These are phyloP conservation scores for Lanmaoa pseudosensibilis DNA, from an alignment of 768 basidiomycete species.

Conservation along the genomic window DNA sequence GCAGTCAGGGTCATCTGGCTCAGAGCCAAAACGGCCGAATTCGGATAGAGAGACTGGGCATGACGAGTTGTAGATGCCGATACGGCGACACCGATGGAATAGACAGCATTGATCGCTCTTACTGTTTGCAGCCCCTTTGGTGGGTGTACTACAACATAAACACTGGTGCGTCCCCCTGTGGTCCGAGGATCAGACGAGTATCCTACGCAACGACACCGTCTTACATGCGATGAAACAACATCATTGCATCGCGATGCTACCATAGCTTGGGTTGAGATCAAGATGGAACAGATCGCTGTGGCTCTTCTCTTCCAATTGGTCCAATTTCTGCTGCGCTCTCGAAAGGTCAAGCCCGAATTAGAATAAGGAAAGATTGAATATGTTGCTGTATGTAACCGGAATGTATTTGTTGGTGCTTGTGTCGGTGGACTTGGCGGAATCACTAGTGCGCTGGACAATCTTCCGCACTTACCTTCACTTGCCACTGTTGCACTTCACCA, in stretches of 20 bases:
- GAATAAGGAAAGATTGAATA: background rate
- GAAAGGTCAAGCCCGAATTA: background rate
- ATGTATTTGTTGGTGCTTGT: constrained; percentile 30
- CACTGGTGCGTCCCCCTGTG: background rate
- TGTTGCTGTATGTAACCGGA: too few relatives aligned
- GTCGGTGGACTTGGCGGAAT: background rate
- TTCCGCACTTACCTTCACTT: constrained; percentile 25
- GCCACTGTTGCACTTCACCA: background rate
- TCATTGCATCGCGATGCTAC: background rate
- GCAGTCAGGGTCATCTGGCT: constrained; percentile 12
- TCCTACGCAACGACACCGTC: background rate
- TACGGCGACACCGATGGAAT: constrained; percentile 6
- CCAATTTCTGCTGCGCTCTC: background rate
- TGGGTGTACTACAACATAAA: background rate
- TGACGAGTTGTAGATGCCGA: constrained; percentile 30
- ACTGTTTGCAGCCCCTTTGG: background rate
- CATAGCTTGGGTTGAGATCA: background rate
- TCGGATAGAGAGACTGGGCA: constrained; percentile 25
- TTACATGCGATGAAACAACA: background rate
- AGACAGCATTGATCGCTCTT: constrained; percentile 10
- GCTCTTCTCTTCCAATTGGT: background rate
- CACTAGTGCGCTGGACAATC: constrained; percentile 32
- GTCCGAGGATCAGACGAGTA: background rate
- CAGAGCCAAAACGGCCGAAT: constrained; percentile 19
- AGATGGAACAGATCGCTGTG: too few relatives aligned